Evolutionary conservation across 2,329 filamentous ascomycete genomes (phyloP).

Genomic region (Elsinoe arachidis): DNA sequence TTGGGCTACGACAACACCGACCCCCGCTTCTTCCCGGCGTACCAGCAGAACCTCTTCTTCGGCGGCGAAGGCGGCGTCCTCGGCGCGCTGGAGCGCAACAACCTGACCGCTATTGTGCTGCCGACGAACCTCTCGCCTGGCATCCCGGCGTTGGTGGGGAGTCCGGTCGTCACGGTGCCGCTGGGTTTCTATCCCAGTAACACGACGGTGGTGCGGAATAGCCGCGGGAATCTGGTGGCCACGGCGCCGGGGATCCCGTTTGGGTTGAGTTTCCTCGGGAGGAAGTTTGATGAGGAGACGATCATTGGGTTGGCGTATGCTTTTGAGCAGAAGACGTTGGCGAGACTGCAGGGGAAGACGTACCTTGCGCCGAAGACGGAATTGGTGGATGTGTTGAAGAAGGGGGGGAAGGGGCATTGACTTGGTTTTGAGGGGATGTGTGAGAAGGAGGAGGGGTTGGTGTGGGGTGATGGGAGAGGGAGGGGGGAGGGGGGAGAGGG

Average conservation of each 20-base stretch:
- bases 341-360: conserved; percentile 40
- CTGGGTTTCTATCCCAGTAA: conserved; percentile 48
- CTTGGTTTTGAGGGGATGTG: background rate
- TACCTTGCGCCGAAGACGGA: conserved; percentile 43
- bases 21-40: conserved; percentile 48
- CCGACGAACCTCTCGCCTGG: conserved; percentile 44
- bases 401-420: background rate
- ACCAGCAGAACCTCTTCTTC: conserved; percentile 45
- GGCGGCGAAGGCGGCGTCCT: conserved; percentile 53
- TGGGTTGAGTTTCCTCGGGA: conserved; percentile 55
- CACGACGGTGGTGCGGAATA: conserved; percentile 38
- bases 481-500: background rate
- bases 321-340: conserved; percentile 54
- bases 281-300: conserved; percentile 51
- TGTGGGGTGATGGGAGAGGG: background rate
- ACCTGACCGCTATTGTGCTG: conserved; percentile 54
- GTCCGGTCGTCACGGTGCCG: conserved; percentile 55
- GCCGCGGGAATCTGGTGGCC: conserved; percentile 43
- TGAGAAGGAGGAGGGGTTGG: background rate
- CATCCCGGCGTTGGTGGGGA: conserved; percentile 49
- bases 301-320: conserved; percentile 60
- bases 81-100: conserved; percentile 48
- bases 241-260: conserved; percentile 50
- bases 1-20: conserved; percentile 49
- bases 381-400: conserved; percentile 34